Evolutionary conservation across 352 stramenopile species (phyloP), one percentile per base, ranked within the genome.

Genomic region (Phytophthora foliorum): DNA sequence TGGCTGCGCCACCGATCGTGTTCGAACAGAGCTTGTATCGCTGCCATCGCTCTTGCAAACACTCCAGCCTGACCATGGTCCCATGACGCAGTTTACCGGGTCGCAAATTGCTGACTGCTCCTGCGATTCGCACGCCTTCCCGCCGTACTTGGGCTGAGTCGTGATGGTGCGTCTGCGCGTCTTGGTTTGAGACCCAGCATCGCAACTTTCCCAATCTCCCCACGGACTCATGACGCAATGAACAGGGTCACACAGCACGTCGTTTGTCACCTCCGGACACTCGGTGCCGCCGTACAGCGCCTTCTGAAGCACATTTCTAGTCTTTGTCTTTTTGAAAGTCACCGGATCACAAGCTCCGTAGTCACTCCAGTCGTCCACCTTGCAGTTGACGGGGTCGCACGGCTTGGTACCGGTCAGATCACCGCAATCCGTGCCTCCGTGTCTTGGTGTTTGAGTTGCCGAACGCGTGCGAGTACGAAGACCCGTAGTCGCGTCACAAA

Each of bases 251-350:
- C 85, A 93, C 2, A 82, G 22, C 13, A 89, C 32, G 6, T 86
- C 76, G 25, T 92, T 88, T 16, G 64, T 76, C 5, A 81, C 45
- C 0, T 78, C 62, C 2, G 78, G 78, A 44, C 85, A 93, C 0
- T 60, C 27, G 0, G 54, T 50, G 8, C 85, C 85, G 13, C 68
- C 63, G 68, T 83, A 87, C 36, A 78, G 71, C 0, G 83, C 53
- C 45, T 67, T 32, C n/a, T 54, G 44, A 8, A 65, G 55, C 24
- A 91, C 59, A 2, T 41, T 50, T 6, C 81, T 77, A 2, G 63
- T 76, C 52, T 89, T 88, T 7, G 46, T 77, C 65, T 88, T 86
- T 53, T 72, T 83, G 53, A 62, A 89, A 25, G 68, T 88, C 39
- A 73, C 63, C 1, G 51, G 31, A 36, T 90, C 79, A 31, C 77